Evolutionary conservation across 345 rosid genomes (phyloP).

Genomic region (Sonneratia caseolaris): DNA sequence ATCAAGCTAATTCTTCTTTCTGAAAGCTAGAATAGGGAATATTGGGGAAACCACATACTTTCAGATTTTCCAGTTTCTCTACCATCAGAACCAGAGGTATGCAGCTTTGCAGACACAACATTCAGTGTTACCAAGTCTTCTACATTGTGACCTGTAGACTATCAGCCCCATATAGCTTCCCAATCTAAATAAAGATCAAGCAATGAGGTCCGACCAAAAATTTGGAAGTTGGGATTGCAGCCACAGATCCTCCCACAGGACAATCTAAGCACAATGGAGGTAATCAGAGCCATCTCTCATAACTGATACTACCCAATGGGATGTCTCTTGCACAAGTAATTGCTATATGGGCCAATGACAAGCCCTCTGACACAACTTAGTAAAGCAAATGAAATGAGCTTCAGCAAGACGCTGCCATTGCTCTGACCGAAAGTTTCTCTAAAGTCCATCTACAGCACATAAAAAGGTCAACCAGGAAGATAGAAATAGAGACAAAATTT

Average conservation of each 20-base stretch:
- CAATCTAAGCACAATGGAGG: not conserved
- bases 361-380: constrained; percentile 24
- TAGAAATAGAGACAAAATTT: constrained; percentile 14
- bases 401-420: constrained; percentile 42
- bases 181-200: not conserved
- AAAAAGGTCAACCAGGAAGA: constrained; percentile 28
- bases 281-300: not conserved
- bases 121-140: not conserved
- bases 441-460: constrained; percentile 37
- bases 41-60: not conserved
- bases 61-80: not conserved
- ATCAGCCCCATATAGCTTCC: not conserved
- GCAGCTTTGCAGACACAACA: not conserved
- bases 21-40: not conserved
- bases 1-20: not conserved
- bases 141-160: not conserved
- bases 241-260: not conserved
- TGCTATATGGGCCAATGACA: constrained; percentile 13
- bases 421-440: constrained; percentile 37
- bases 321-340: not conserved
- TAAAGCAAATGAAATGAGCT: constrained; percentile 19
- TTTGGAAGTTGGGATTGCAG: not conserved
- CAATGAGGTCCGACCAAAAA: not conserved
- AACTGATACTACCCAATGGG: not conserved
- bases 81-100: not conserved